Evolutionary conservation across 345 rosid species (phyloP), one percentile per base, ranked within the genome.

Genomic region (Moringa oleifera): DNA sequence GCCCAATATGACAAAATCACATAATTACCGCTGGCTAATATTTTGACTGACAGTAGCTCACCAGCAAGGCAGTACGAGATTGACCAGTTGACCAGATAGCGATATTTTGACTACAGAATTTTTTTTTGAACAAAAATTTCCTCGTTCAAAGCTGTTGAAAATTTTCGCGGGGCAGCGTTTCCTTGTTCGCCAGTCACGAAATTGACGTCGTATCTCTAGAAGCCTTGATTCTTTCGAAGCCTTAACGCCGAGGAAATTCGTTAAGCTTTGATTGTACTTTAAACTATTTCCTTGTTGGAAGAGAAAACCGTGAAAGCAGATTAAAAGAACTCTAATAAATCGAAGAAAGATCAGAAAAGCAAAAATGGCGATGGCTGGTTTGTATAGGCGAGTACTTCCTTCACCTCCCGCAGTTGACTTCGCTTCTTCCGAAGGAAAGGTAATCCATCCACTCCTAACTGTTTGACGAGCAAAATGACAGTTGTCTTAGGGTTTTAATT

Each of bases 341-440:
- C 28, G 21, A 53, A 41, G 20, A 51, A 58, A 60, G 18, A 11
- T 5, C 15, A 16, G 28, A 54, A 25, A 7, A 25, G 33, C 25
- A 58, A 65, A 25, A 62, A 87, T 87, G 85, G 85, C 86, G 9
- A 80, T 77, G 85, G 88, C 86, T n/a, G 83, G 95, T 19, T 69
- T 87, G 73, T 87, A 87, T 67, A 71, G 86, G 18, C 75, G 88
- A 2, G 56, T 69, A 10, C 95, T 90, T 25, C 81, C 87, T 11
- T 83, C 95, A 19, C 97, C 92, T 53, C 92, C 90, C 17, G 95
- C 92, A 0, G 72, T 90, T 23, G 97, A 87, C 20, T 90, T 90
- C 71, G 84, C 97, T 61, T 87, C 97, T 51, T 45, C 78, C 13
- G 83, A 85, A 74, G 92, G 97, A 31, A 90, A 85, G 89, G 97